Conservation (phyloP, 2,329 filamentous ascomycete genomes). For the Beauveria sp. region DNA sequence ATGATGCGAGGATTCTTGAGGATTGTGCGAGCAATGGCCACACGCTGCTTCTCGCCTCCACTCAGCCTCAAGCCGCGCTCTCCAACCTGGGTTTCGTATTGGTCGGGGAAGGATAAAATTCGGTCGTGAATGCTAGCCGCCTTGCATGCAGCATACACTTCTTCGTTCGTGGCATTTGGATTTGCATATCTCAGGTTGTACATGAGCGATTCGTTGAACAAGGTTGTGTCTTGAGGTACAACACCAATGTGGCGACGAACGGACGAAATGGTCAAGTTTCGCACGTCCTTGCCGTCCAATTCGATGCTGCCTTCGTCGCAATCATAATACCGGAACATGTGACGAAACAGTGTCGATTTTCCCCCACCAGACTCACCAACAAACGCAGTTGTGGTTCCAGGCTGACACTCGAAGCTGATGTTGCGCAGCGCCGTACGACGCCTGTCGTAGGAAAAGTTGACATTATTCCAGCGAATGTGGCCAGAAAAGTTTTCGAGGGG, state of each 20-base stretch:
- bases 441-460: constrained; percentile 83
- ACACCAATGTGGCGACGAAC: constrained; percentile 86
- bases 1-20: constrained; percentile 88
- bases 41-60: constrained; percentile 87
- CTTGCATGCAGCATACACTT: constrained; percentile 73
- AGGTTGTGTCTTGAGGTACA: constrained; percentile 89
- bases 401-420: constrained; percentile 74
- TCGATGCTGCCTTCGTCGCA: constrained; percentile 70
- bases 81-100: constrained; percentile 83
- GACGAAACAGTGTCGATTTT: constrained; percentile 91
- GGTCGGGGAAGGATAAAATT: constrained; percentile 80
- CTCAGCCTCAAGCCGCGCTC: constrained; percentile 81
- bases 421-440: constrained; percentile 79
- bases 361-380: constrained; percentile 95
- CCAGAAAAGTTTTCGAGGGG: constrained; percentile 64
- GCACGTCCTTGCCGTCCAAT: constrained; percentile 77
- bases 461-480: constrained; percentile 78
- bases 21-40: constrained; percentile 88
- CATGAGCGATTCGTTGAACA: constrained; percentile 93
- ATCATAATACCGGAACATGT: constrained; percentile 97
- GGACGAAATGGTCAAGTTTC: constrained; percentile 87
- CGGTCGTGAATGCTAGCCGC: constrained; percentile 90
- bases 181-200: constrained; percentile 92
- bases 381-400: constrained; percentile 89
- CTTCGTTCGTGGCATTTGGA: constrained; percentile 68